phyloP scores from a whole-genome alignment of 1,284 basidiomycete species.

The Exobasidium rhododendri region DNA sequence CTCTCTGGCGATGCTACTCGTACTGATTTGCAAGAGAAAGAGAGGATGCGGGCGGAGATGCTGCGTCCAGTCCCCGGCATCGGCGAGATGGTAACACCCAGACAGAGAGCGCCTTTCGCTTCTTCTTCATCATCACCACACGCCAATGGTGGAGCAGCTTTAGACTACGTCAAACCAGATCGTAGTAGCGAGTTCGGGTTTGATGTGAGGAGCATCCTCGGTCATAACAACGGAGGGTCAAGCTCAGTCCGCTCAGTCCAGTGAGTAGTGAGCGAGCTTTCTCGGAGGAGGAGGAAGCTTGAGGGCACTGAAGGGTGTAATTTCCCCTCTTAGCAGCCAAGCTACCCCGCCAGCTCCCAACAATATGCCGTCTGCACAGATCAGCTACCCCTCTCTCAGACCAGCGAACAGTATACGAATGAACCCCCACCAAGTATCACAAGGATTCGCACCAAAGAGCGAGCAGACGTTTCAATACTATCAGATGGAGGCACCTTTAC shows the following conservation, averaged over 20 bases:
- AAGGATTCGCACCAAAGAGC: slow-evolving; percentile 23
- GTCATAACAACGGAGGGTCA: slow-evolving; percentile 9
- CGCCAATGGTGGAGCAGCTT: background rate
- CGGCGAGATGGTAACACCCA: background rate
- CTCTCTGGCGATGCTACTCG: background rate
- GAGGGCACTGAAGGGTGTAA: too few species aligned
- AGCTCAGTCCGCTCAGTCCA: background rate
- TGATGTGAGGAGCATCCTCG: slow-evolving; percentile 21
- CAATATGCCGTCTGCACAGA: too few species aligned
- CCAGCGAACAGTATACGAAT: slow-evolving; percentile 16
- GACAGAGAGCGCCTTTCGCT: background rate
- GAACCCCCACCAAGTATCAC: slow-evolving; percentile 22
- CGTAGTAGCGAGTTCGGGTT: slow-evolving; percentile 5
- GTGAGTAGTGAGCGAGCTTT: too few species aligned
- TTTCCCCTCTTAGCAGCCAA: too few species aligned
- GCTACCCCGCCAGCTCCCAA: too few species aligned
- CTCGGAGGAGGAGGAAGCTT: too few species aligned
- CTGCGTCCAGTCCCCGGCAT: background rate
- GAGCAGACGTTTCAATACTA: slow-evolving; percentile 16
- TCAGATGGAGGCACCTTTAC: slow-evolving; percentile 14
- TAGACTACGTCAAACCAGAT: slow-evolving; percentile 12
- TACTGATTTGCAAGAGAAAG: background rate
- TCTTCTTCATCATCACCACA: background rate
- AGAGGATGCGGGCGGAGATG: slow-evolving; percentile 3
- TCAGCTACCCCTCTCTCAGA: slow-evolving; percentile 14